A percentile compares a stretch with the other conserved stretches of the same genome.
These are phyloP conservation scores for Leucoagaricus sp. DNA, from an alignment of 1,284 basidiomycete species.

Conservation along the genomic window DNA sequence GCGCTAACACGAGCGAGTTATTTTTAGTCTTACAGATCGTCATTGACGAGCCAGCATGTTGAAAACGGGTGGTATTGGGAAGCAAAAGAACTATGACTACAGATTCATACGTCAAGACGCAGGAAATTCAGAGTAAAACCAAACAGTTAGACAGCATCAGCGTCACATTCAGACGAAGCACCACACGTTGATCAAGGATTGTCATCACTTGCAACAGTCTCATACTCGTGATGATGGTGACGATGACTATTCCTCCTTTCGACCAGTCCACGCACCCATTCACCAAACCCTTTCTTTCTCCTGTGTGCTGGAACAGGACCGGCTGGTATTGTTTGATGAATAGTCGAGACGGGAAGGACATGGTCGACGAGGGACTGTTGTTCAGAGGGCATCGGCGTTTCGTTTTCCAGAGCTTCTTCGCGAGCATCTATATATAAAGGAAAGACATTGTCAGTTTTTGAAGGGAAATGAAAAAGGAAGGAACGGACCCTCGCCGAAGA, in stretches of 20 bases:
- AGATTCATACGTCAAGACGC: too few relatives aligned
- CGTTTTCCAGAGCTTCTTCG: conserved; percentile 70
- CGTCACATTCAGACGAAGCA: too few relatives aligned
- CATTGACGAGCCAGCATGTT: too few relatives aligned
- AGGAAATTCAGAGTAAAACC: too few relatives aligned
- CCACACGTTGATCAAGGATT: too few relatives aligned
- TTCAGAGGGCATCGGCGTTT: conserved; percentile 39
- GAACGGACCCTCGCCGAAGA: conserved; percentile 74
- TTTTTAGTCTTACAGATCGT: too few relatives aligned
- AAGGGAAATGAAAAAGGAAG: conserved; percentile 17
- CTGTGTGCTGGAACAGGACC: conserved; percentile 37
- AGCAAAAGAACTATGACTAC: too few relatives aligned
- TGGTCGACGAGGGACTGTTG: conserved; percentile 6
- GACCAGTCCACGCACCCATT: conserved; percentile 55
- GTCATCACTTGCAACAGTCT: conserved; percentile 49
- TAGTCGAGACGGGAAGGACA: conserved; percentile 5
- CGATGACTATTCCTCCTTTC: conserved; percentile 35
- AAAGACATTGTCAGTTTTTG: not conserved
- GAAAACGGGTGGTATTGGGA: too few relatives aligned
- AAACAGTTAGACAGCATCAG: too few relatives aligned
- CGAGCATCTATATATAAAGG: conserved; percentile 45
- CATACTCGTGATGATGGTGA: conserved; percentile 44
- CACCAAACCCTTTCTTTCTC: conserved; percentile 26
- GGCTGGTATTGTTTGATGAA: conserved; percentile 23
- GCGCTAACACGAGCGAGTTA: not conserved